phyloP scores from a whole-genome alignment of 169 alveolate species.

The Blepharisma undulans region DNA sequence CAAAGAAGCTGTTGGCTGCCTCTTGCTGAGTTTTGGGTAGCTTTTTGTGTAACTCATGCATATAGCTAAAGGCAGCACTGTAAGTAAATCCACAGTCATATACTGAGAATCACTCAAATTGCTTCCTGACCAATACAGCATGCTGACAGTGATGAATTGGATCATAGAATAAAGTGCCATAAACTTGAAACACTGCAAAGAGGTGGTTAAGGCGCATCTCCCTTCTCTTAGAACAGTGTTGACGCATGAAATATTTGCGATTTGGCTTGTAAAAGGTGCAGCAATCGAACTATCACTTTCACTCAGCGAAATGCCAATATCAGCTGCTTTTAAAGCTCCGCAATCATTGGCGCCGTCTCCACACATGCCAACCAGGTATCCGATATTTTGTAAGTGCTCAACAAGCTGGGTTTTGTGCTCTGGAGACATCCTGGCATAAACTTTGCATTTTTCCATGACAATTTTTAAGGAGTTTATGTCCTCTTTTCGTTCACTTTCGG shows the following conservation, averaged over 20 bases:
- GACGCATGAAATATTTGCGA: slow-evolving; percentile 80
- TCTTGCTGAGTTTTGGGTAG: slow-evolving; percentile 53
- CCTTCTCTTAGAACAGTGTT: slow-evolving; percentile 79
- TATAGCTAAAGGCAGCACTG: slow-evolving; percentile 83
- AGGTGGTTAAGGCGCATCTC: slow-evolving; percentile 84
- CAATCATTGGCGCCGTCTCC: slow-evolving; percentile 94
- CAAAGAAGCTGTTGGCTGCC: slow-evolving; percentile 77
- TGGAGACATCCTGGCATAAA: slow-evolving; percentile 88
- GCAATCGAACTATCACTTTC: slow-evolving; percentile 90
- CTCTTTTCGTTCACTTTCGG: background rate
- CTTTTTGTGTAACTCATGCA: slow-evolving; percentile 82
- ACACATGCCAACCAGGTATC: slow-evolving; percentile 81
- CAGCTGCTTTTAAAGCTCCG: slow-evolving; percentile 88
- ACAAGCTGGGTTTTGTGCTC: slow-evolving; percentile 86
- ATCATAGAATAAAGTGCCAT: slow-evolving; percentile 87
- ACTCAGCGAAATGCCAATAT: slow-evolving; percentile 85
- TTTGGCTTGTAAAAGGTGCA: slow-evolving; percentile 84
- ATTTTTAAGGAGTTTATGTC: slow-evolving; percentile 28
- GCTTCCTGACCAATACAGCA: slow-evolving; percentile 63
- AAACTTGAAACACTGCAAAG: slow-evolving; percentile 82
- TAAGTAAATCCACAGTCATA: slow-evolving; percentile 79
- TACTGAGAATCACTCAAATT: slow-evolving; percentile 81
- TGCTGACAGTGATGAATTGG: slow-evolving; percentile 76
- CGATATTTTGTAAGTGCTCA: slow-evolving; percentile 51
- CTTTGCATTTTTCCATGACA: slow-evolving; percentile 53